Base-by-base conservation (phyloP, 169 alveolate species). In the Plasmodium malariae region DNA sequence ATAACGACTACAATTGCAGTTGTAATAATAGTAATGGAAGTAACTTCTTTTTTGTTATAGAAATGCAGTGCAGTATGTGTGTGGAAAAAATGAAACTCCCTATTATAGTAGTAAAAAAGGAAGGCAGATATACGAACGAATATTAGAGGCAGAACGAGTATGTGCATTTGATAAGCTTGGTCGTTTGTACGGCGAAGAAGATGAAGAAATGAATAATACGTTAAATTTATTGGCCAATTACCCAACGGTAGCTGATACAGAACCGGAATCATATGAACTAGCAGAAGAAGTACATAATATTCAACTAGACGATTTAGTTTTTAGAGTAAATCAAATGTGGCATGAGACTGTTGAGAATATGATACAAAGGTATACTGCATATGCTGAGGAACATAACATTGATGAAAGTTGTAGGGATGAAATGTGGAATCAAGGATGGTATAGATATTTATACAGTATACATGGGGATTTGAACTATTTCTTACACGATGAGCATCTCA, bases 341-440 rank as follows among this genome's bases (percentile, higher is more conserved):
- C 26, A 65, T 65, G 57, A 32, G 1, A 5, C 74, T 14, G 54
- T 65, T 9, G 57, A 65, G 32, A 65, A 65, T 65, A 65, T 65
- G 74, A 26, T 65, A 0, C 7, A 65, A 0, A 28, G 32, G 5
- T 65, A 65, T 65, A 5, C 32, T 11, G n/a, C 74, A 11, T 65
- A 65, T n/a, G 32, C 74, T 1, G 54, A 34, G 11, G n/a, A n/a
- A 2, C 0, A 65, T 19, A 5, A 34, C 11, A 65, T 65, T 45
- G 74, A 65, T 0, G 30, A 30, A 19, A 1, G 3, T 45, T 65
- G 74, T 45, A 65, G 74, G 32, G 57, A 65, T 65, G 74, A 65
- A 65, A 65, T 65, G 74, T 65, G 74, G 74, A 65, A 34, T 45
- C 34, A 34, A 65, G 3, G 59, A 1, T 65, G 74, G 74, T 34